These are phyloP conservation scores for Coniosporium apollinis DNA, from an alignment of 495 filamentous ascomycete species.

Conservation along the genomic window DNA sequence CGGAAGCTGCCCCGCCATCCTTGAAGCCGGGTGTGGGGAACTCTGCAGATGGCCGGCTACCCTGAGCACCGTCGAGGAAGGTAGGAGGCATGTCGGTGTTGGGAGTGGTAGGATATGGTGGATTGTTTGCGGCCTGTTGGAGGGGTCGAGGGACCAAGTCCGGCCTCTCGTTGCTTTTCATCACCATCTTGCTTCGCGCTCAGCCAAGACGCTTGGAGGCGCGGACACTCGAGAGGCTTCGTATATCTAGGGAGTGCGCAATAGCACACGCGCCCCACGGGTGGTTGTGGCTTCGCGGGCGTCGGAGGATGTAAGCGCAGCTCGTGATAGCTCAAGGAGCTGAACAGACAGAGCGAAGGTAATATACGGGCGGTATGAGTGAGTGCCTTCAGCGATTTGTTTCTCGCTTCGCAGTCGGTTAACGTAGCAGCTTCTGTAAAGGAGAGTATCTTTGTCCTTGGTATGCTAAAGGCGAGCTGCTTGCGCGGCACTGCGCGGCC, in stretches of 20 bases:
- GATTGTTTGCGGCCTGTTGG: slow-evolving; percentile 14
- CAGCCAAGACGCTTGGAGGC: neutral
- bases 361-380: too few species aligned
- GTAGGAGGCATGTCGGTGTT: neutral
- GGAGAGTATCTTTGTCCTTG: too few species aligned
- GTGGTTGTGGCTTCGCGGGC: neutral
- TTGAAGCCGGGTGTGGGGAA: slow-evolving; percentile 7
- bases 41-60: slow-evolving; percentile 8
- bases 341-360: too few species aligned
- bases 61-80: too few species aligned
- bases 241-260: neutral
- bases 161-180: slow-evolving; percentile 6
- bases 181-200: slow-evolving; percentile 1
- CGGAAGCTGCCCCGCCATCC: neutral
- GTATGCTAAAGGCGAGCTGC: too few species aligned
- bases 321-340: too few species aligned
- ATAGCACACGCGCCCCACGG: neutral
- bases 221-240: neutral
- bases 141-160: slow-evolving; percentile 15
- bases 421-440: too few species aligned
- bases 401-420: too few species aligned
- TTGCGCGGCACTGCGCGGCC: too few species aligned
- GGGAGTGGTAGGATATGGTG: slow-evolving; percentile 17
- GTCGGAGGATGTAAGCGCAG: neutral
- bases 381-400: too few species aligned